Conservation (phyloP, 106 monocot genomes). For the Narthecium ossifragum region DNA sequence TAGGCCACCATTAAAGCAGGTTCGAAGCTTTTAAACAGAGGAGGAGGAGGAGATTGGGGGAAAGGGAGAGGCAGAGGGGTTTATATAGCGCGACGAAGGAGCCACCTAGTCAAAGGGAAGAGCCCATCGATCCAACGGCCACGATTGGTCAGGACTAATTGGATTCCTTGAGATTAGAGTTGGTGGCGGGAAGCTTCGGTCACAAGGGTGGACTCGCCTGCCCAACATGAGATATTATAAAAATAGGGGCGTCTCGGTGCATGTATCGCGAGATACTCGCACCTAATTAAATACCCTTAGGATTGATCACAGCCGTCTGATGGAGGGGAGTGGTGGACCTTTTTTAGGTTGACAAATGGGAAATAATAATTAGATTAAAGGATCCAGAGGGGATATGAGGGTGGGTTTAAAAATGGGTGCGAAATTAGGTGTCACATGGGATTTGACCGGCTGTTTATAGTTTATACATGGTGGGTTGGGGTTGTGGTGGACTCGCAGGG, state of each 20-base stretch:
- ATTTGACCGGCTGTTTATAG: not conserved
- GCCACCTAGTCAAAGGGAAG: slow-evolving; percentile 14
- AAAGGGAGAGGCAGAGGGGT: not conserved
- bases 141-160: not conserved
- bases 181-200: slow-evolving; percentile 14
- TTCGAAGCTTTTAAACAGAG: not conserved
- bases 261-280: not conserved
- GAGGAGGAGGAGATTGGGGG: not conserved
- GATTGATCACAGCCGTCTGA: not conserved
- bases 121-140: slow-evolving; percentile 4
- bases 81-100: not conserved
- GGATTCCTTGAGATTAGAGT: not conserved
- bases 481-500: not conserved
- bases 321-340: not conserved
- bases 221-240: not conserved
- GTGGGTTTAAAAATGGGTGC: not conserved
- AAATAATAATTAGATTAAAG: not conserved
- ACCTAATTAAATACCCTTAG: too few species aligned
- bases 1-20: not conserved
- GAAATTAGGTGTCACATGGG: not conserved
- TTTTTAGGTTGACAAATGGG: not conserved
- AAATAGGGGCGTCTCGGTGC: too few species aligned
- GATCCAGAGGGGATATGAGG: not conserved
- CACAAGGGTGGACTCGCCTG: slow-evolving; percentile 4
- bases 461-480: not conserved